Base-by-base conservation (phyloP, 352 stramenopile species). In the Globisporangium acanthophoron region DNA sequence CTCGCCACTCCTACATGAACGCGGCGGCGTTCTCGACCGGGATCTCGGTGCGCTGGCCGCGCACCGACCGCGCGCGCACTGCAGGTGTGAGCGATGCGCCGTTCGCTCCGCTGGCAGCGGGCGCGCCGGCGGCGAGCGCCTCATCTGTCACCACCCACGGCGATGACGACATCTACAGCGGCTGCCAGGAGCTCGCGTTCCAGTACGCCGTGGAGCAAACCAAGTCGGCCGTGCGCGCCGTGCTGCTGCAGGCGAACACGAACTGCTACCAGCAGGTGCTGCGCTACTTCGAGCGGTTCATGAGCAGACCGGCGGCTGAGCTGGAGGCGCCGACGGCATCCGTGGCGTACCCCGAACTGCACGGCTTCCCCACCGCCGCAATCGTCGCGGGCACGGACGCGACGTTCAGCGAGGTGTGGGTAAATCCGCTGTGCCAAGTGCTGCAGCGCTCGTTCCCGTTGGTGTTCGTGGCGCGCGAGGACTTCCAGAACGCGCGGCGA, bases 321-420 rank as follows among this genome's bases (percentile, higher is more conserved):
- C 8, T 11, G 8, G 13, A 21, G 47, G 13, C 27, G 9, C 57
- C 41, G 21, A 40, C 52, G 31, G 45, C 68, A 24, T 18, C 62
- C 6, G 61, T 82, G 43, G 21, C 67, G 29, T 76, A 87, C 41
- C 66, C 78, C 12, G 56, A 68, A 39, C 69, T 84, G 35, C 77
- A 82, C 43, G 69, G 66, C 7, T 80, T 85, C 35, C 80, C 80
- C 0, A 84, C 76, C 1, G 85, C 77, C 16, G 77, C 75, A 12
- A 69, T 94, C 18, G 77, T 92, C 31, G 71, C 80, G 37, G 85
- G 85, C 5, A 77, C 76, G 0, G 85, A 94, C 49, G 82, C 79
- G 13, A 85, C 80, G 29, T 85, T 82, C 29, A 90, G 78, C 55
- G 80, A 89, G 35, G 65, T 92, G 51, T 94, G 85, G 85, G 75